Conservation (phyloP, 768 basidiomycete genomes). For the Tephrocybe sp. region DNA sequence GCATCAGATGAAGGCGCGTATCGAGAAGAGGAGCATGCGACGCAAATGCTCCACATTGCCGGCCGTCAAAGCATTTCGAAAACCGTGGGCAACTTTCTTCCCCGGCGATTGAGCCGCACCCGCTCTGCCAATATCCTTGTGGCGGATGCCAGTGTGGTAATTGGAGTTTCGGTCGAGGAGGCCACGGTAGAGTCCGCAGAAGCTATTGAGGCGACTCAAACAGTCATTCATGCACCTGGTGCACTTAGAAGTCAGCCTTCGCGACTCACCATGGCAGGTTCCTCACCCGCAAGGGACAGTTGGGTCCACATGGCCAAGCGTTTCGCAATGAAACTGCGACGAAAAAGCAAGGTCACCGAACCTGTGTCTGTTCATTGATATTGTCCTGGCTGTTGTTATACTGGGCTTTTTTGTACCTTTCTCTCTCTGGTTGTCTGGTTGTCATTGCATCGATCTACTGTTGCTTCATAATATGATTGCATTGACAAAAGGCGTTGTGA, state of each 20-base stretch:
- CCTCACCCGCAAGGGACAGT: constrained; percentile 18
- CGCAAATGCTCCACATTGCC: constrained; percentile 45
- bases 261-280: constrained; percentile 24
- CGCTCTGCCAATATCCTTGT: constrained; percentile 37
- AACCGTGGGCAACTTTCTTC: constrained; percentile 39
- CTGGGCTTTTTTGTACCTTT: constrained; percentile 7
- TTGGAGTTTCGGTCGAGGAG: constrained; percentile 48
- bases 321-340: constrained; percentile 42
- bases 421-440: constrained; percentile 4
- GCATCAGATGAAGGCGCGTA: constrained; percentile 30
- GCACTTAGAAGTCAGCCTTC: constrained; percentile 35
- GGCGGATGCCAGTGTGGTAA: constrained; percentile 31
- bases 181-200: constrained; percentile 36
- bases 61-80: constrained; percentile 41
- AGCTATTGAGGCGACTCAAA: constrained; percentile 24
- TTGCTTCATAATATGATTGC: constrained; percentile 4
- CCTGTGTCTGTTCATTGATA: constrained; percentile 3
- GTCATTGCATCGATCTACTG: background rate
- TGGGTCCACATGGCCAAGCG: constrained; percentile 38
- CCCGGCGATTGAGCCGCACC: constrained; percentile 44
- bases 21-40: constrained; percentile 45
- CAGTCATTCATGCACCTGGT: constrained; percentile 31
- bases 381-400: constrained; percentile 1
- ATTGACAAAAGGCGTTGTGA: constrained; percentile 10
- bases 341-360: constrained; percentile 28